Percentiles rank a stretch among this genome's conserved stretches.
These are phyloP conservation scores for Staphylotrichum tortipilum DNA, from an alignment of 495 filamentous ascomycete species.

Conservation along the genomic window DNA sequence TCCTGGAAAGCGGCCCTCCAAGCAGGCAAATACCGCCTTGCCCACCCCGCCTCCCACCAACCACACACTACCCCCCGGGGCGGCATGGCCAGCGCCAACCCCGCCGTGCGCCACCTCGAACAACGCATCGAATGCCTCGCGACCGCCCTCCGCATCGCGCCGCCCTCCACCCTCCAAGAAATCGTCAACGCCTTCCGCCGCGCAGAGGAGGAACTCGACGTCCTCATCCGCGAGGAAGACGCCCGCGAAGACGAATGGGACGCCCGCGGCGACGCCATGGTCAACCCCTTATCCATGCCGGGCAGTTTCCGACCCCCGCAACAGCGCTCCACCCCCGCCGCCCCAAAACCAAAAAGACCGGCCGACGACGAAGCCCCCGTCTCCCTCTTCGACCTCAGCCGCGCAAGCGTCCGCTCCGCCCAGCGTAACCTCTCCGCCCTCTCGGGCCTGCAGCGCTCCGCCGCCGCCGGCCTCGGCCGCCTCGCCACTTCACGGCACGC, in stretches of 20 bases:
- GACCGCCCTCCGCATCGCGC: conserved; percentile 72
- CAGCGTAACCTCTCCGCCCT: conserved; percentile 43
- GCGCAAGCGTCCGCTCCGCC: conserved; percentile 67
- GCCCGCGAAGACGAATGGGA: conserved; percentile 70
- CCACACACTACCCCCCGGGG: conserved; percentile 25
- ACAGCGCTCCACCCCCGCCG: neutral
- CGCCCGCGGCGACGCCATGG: conserved; percentile 46
- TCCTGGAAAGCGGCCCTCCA: conserved; percentile 89
- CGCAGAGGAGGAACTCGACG: conserved; percentile 77
- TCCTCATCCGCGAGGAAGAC: conserved; percentile 58
- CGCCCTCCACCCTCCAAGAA: conserved; percentile 67
- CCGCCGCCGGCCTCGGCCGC: conserved; percentile 6
- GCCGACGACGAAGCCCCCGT: conserved; percentile 50
- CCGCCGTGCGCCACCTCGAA: conserved; percentile 57
- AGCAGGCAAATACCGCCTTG: conserved; percentile 66
- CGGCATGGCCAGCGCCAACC: conserved; percentile 39
- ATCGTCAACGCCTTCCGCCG: conserved; percentile 76
- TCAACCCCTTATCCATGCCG: no score
- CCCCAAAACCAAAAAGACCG: conserved; percentile 14
- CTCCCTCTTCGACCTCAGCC: conserved; percentile 86
- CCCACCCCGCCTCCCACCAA: conserved; percentile 39
- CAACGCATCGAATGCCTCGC: conserved; percentile 89
- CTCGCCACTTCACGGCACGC: no score
- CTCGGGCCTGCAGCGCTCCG: conserved; percentile 32
- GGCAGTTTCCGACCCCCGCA: conserved; percentile 46